Base-by-base conservation (phyloP, 495 filamentous ascomycete species). In the Tuber brumale region DNA sequence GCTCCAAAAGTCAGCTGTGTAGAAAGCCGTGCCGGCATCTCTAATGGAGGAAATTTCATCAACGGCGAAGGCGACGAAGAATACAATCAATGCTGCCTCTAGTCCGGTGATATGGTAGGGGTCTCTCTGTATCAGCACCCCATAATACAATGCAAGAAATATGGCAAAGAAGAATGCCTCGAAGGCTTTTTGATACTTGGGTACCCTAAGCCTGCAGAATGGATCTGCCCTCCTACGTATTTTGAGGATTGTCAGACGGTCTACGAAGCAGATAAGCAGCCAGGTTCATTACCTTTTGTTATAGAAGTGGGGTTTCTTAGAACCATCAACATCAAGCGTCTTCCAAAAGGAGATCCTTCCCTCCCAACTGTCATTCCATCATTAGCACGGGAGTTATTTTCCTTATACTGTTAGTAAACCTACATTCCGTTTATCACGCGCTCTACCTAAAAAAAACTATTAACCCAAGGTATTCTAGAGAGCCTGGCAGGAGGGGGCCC, bases 331-430 rank as follows among this genome's bases (percentile, higher is more conserved):
- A 42, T 90, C 91, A 43, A 97, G 85, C 51, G 86, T 89, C 76
- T 97, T 91, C 94, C 94, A 98, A 82, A 97, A 97, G 27, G 94
- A 90, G 76, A 97, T 97, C 74, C 94, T 90, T 35, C 94, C 95
- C 70, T 90, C 90, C 95, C 95, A 97, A 73, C 81, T 83, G 71
- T 72, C 71, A 41, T 72, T 75, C 70, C 70, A 69, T 74, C 39
- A 48, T 77, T 41, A 81, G 75, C 69, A 81, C 44, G 14, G 44
- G 3, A 51, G 35, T 9, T 44, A 27, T 6, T 39, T n/a, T 27
- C 35, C 27, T 27, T 37, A 37, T 71, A 1, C n/a, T n/a, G 48
- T 35, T 23, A 45, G 39, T 14, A 57, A 48, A 71, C 80, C 35
- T 81, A 82, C 81, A 97, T 94, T 69, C 92, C 92, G 74, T 93